Evolutionary conservation across 768 basidiomycete genomes (phyloP).

Genomic region (Mycena olivaceomarginata): DNA sequence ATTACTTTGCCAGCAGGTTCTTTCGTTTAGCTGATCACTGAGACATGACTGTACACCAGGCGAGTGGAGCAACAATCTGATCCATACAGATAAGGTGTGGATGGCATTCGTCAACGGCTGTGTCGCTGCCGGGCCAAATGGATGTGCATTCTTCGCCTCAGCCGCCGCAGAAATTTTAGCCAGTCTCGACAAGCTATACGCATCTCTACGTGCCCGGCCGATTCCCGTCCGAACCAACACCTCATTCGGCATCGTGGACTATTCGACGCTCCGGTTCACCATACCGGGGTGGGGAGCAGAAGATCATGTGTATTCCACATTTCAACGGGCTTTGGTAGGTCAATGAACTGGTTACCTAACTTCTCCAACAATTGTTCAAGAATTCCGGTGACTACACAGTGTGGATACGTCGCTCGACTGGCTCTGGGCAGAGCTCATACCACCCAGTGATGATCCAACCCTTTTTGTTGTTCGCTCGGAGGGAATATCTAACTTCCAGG

Average conservation of each 20-base stretch:
- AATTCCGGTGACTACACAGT: too few relatives aligned
- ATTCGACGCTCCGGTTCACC: conserved; percentile 49
- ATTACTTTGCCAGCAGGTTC: conserved; percentile 31
- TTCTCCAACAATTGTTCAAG: too few relatives aligned
- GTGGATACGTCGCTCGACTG: too few relatives aligned
- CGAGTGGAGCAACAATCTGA: conserved; percentile 23
- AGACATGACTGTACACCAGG: not conserved
- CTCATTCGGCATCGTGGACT: conserved; percentile 63
- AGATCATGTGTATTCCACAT: too few relatives aligned
- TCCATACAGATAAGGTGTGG: conserved; percentile 59
- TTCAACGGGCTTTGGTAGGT: too few relatives aligned
- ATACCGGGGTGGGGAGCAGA: too few relatives aligned
- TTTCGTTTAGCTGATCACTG: not conserved
- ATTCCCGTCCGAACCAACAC: conserved; percentile 54
- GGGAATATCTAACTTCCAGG: too few relatives aligned
- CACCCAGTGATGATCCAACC: too few relatives aligned
- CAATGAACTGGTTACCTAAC: too few relatives aligned
- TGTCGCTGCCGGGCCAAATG: conserved; percentile 57
- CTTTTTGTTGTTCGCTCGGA: too few relatives aligned
- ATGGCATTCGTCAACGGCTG: conserved; percentile 60
- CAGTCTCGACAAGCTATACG: conserved; percentile 59
- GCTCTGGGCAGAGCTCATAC: too few relatives aligned
- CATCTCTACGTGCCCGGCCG: conserved; percentile 54
- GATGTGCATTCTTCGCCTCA: conserved; percentile 62
- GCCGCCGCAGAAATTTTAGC: conserved; percentile 54